A percentile compares a stretch with the other conserved stretches of the same genome.
Conservation (phyloP, 768 basidiomycete species). For the Lactarius sanguifluus region DNA sequence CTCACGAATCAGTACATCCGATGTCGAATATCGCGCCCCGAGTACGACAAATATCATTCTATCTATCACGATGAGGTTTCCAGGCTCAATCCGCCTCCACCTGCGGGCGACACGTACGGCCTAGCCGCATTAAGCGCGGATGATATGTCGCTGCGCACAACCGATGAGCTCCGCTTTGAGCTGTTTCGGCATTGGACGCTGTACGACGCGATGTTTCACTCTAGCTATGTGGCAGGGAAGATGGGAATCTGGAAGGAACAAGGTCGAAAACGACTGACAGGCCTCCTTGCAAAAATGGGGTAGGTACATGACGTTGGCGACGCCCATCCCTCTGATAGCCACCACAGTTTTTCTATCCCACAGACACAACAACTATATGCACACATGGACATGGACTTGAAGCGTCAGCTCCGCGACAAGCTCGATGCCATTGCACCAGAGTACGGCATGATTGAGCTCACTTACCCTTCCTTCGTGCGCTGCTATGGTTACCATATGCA, state of each 20-base stretch:
- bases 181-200: conserved; percentile 97
- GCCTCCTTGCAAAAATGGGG: conserved; percentile 98
- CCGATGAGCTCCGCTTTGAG: conserved; percentile 91
- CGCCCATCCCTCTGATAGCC: conserved; percentile 6
- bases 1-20: conserved; percentile 91
- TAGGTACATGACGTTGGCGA: conserved; percentile 37
- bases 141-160: conserved; percentile 76
- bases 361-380: conserved; percentile 93
- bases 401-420: conserved; percentile 73
- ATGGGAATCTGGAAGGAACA: conserved; percentile 96
- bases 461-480: conserved; percentile 91
- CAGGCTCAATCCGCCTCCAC: conserved; percentile 73
- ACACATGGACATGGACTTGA: conserved; percentile 97
- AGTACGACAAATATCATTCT: conserved; percentile 78
- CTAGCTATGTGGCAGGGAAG: conserved; percentile 92
- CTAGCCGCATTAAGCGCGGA: conserved; percentile 69
- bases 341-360: conserved; percentile 78
- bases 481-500: conserved; percentile 88
- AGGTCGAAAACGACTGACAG: conserved; percentile 84
- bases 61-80: conserved; percentile 91
- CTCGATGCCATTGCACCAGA: conserved; percentile 90
- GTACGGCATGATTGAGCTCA: conserved; percentile 90
- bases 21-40: conserved; percentile 81
- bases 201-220: conserved; percentile 98
- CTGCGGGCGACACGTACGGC: conserved; percentile 43